Evolutionary conservation across 768 basidiomycete species (phyloP), one percentile per base, ranked within the genome.

Genomic region (Termitomyces sp.): DNA sequence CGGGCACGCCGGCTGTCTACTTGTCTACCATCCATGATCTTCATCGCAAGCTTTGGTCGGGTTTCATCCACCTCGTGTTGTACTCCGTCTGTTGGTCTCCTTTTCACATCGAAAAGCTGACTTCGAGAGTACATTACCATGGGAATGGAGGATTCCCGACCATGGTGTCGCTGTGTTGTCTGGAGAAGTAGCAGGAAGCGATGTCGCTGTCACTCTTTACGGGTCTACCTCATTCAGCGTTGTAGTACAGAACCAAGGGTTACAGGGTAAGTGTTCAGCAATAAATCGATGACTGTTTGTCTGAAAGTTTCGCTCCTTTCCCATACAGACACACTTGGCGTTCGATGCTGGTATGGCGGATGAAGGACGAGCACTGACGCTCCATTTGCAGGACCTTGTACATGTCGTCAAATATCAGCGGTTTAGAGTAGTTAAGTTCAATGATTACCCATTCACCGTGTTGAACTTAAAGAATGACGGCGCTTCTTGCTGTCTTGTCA

Each of bases 111-210:
- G 31, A 40, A 11, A 3, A 5, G 29, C 40, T 38, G 17, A 17
- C 31, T 32, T 17, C 54, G 54, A 12, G 54, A 55, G 54, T 55
- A 55, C 54, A 55, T 55, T 55, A 55, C 54, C 54, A 55, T 55
- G 54, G 54, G 54, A 55, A 55, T 55, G 54, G 54, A 55, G 54
- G 54, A 55, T 3, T 55, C 20, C 40, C 54, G 54, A 55, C 54
- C 54, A 55, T 55, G 54, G 40, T 43, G 49, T n/a, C 54, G 31
- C 31, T 55, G 38, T 55, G 38, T 32, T 55, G 40, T 17, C 54
- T 4, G 40, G 54, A 55, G 31, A 43, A 43, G 54, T 55, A 43
- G 54, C 54, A 29, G 54, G 40, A 32, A 55, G 40, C 40, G n/a
- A 43, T 32, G 54, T 55, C 31, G 17, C 54, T 31, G 29, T 40